These are phyloP conservation scores for Pyracantha coccinea DNA, from an alignment of 331 rosid species.

Conservation along the genomic window DNA sequence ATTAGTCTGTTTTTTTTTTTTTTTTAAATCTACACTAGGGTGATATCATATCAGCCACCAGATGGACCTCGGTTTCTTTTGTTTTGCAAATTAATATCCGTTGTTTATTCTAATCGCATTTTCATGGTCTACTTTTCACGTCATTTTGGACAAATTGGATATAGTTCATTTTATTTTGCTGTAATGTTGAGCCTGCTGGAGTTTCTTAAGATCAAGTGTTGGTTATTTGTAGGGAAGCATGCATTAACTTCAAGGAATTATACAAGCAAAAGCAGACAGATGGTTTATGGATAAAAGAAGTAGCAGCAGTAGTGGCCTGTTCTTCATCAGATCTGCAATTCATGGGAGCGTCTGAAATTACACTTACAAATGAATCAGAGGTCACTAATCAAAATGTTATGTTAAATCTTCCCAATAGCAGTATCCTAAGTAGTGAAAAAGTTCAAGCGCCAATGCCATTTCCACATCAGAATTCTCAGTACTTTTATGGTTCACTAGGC, in stretches of 20 bases:
- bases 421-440: slow-evolving; percentile 16
- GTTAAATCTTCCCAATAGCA: slow-evolving; percentile 13
- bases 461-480: slow-evolving; percentile 36
- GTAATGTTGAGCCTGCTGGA: neutral
- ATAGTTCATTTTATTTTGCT: neutral
- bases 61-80: neutral
- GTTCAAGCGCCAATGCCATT: slow-evolving; percentile 46
- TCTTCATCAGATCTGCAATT: slow-evolving; percentile 37
- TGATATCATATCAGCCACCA: neutral
- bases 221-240: slow-evolving; percentile 45
- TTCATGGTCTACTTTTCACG: neutral
- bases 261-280: slow-evolving; percentile 57
- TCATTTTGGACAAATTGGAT: neutral
- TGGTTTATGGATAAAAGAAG: slow-evolving; percentile 55
- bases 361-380: slow-evolving; percentile 38
- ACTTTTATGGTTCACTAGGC: slow-evolving; percentile 39
- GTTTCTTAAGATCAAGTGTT: neutral
- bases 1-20: neutral
- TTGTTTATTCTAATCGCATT: neutral
- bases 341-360: slow-evolving; percentile 39
- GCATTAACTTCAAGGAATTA: slow-evolving; percentile 46
- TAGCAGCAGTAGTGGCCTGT: slow-evolving; percentile 51
- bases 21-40: neutral
- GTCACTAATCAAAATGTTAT: slow-evolving; percentile 21
- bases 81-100: neutral